Evolutionary conservation across 2,329 filamentous ascomycete genomes (phyloP).

Genomic region (Elsinoe batatas): DNA sequence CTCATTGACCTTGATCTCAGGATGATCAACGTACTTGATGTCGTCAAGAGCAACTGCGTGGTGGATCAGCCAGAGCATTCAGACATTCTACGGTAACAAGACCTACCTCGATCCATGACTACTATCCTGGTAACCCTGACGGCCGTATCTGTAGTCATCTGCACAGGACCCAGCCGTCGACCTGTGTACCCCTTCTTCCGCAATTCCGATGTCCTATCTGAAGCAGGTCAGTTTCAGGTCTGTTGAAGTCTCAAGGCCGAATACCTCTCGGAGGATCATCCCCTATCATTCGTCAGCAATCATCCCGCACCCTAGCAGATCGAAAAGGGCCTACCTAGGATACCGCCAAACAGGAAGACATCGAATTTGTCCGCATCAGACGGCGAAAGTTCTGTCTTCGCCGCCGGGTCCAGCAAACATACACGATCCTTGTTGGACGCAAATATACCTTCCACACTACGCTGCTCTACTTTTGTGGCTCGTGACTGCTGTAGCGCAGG

Average conservation of each 20-base stretch:
- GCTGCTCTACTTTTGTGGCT: slow-evolving; percentile 59
- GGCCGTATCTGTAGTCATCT: slow-evolving; percentile 98
- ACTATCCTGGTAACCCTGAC: slow-evolving; percentile 88
- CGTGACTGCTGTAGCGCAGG: slow-evolving; percentile 48
- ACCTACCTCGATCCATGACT: slow-evolving; percentile 66
- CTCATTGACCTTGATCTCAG: slow-evolving; percentile 80
- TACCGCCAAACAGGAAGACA: slow-evolving; percentile 90
- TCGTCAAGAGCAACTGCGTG: slow-evolving; percentile 61
- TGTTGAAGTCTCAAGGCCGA: slow-evolving; percentile 21
- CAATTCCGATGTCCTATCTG: slow-evolving; percentile 91
- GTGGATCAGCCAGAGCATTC: not conserved
- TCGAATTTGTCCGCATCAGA: slow-evolving; percentile 77
- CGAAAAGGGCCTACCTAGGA: slow-evolving; percentile 56
- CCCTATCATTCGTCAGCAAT: slow-evolving; percentile 41
- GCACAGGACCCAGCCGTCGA: slow-evolving; percentile 76
- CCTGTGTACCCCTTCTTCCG: slow-evolving; percentile 87
- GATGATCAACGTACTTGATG: slow-evolving; percentile 76
- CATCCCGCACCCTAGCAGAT: slow-evolving; percentile 14
- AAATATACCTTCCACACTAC: slow-evolving; percentile 74
- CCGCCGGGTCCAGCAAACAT: slow-evolving; percentile 82
- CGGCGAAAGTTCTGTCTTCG: slow-evolving; percentile 68
- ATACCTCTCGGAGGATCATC: slow-evolving; percentile 88
- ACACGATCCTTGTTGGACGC: slow-evolving; percentile 61
- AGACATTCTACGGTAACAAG: not conserved
- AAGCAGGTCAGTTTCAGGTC: not conserved